Base-by-base conservation (phyloP, 495 filamentous ascomycete genomes). In the Neurospora sp. region DNA sequence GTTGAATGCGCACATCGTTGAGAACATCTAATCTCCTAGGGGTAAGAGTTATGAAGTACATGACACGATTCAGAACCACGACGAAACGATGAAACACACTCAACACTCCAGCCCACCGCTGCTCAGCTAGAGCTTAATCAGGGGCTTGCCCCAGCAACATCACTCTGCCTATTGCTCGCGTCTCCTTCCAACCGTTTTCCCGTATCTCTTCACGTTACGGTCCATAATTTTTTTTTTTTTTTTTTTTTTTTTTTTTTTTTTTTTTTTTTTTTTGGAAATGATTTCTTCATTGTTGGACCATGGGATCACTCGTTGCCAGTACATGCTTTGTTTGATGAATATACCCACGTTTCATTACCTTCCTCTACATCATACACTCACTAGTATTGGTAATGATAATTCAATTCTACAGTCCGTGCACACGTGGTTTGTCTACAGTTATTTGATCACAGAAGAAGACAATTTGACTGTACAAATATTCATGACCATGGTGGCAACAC, bases 1-100 rank as follows among this genome's bases (percentile, higher is more conserved):
- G 37, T 88, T 98, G 80, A 97, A 97, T 77, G 90, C 94, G 14
- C 88, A 88, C 44, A 85, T 98, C 37, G 88, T 97, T 74, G 93
- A 97, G 82, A 90, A 95, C 80, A 95, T 99, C 79, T 99, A 85
- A 86, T 53, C 40, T 1, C 53, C 14, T 3, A 35, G 4, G 10
- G 27, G 31, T 35, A 35, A 0, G 31, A 0, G 3, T 35, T 35
- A 35, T 35, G 27, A 31, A 31, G 27, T 31, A 31, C 27, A 31
- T 3, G 27, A 31, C 27, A 31, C 27, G 27, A 31, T 31, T 31
- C 27, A 2, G 22, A 27, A 2, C 27, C 27, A 31, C 27, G 27
- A 31, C 27, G 27, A 31, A 31, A 31, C 0, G 27, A 31, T 31
- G 27, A 31, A 31, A 31, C 27, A 31, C 27, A 35, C 31, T 4